Percentiles rank a stretch among this genome's conserved stretches.
These are phyloP conservation scores for Suillus lakei DNA, from an alignment of 768 basidiomycete genomes.

Conservation along the genomic window DNA sequence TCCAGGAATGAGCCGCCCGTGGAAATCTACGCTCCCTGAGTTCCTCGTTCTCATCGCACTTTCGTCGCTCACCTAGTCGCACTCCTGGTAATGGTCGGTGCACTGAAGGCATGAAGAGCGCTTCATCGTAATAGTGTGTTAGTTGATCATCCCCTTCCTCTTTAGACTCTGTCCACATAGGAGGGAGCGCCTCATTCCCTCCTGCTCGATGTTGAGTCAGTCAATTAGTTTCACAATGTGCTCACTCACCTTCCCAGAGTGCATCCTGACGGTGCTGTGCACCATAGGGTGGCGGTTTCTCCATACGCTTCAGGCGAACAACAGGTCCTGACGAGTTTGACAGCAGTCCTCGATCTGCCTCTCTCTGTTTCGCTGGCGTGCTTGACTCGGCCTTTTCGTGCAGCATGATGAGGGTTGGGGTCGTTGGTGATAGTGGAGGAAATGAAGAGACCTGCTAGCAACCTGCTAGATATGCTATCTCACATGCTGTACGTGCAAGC, in stretches of 20 bases:
- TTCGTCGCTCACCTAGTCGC: background rate
- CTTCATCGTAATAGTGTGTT: background rate
- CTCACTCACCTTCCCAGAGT: background rate
- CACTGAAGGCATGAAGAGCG: background rate
- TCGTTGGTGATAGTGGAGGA: background rate
- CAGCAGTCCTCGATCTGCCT: background rate
- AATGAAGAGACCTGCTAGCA: background rate
- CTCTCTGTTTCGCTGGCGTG: background rate
- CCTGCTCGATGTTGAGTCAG: too few species aligned
- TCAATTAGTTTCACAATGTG: background rate
- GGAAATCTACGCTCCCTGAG: background rate
- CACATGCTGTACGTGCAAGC: background rate
- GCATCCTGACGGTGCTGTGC: background rate
- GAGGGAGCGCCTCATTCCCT: too few species aligned
- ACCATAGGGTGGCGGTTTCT: background rate
- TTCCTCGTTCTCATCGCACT: background rate
- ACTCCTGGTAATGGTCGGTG: background rate
- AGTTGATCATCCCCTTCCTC: rapidly evolving
- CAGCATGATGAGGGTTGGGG: background rate
- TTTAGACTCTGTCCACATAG: background rate
- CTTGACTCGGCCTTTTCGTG: background rate
- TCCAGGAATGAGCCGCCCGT: background rate
- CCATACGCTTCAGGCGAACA: too few species aligned
- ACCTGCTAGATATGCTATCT: background rate
- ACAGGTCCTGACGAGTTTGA: background rate